Conservation (phyloP, 176 grass and related monocot genomes). For the Otatea glauca region DNA sequence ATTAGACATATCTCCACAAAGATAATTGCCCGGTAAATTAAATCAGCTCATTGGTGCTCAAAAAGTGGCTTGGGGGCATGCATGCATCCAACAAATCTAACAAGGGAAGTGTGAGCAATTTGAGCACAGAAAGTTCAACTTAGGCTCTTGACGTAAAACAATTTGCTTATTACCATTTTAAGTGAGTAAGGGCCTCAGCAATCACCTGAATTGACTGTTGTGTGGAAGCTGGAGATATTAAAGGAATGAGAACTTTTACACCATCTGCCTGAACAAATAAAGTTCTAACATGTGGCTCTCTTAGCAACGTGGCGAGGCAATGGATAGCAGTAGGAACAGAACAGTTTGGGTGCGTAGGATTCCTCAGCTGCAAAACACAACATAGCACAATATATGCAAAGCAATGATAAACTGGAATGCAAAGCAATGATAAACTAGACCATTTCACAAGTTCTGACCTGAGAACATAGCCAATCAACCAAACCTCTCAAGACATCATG, state of each 20-base stretch:
- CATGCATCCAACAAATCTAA: constrained; percentile 25
- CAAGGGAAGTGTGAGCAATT: background rate
- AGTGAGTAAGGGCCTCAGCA: constrained; percentile 18
- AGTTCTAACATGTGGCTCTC: constrained; percentile 66
- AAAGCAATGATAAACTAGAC: constrained; percentile 26
- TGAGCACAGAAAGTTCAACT: constrained; percentile 1
- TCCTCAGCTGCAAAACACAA: constrained; percentile 80
- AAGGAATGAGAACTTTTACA: constrained; percentile 85
- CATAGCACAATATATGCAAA: constrained; percentile 34
- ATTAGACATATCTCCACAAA: constrained; percentile 14
- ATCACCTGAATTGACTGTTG: constrained; percentile 96
- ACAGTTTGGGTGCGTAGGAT: constrained; percentile 71
- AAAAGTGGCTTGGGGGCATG: background rate
- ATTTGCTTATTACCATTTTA: constrained; percentile 29
- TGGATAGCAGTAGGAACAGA: constrained; percentile 79
- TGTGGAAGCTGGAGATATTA: constrained; percentile 84
- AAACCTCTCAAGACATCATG: constrained; percentile 79
- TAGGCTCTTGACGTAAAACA: constrained; percentile 17
- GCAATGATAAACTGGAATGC: constrained; percentile 5
- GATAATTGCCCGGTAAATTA: background rate
- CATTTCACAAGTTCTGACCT: constrained; percentile 58
- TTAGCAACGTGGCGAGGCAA: constrained; percentile 70
- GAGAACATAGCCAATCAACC: constrained; percentile 89
- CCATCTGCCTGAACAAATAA: constrained; percentile 94
- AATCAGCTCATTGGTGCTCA: background rate